Evolutionary conservation across 305 asterid genomes (phyloP), one percentile per base, ranked within the genome.

Genomic region (Fraxinus dipetala): DNA sequence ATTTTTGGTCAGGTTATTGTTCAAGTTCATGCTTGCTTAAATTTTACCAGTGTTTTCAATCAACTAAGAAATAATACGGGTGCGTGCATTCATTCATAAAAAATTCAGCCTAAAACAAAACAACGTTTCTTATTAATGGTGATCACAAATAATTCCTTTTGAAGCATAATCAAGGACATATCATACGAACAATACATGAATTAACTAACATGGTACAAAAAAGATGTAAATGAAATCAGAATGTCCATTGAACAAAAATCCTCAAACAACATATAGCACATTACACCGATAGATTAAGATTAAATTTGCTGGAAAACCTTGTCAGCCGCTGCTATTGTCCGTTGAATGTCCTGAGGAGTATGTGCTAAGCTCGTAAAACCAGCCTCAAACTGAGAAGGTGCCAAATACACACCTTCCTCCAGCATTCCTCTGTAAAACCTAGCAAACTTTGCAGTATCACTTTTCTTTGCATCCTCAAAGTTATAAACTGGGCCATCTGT

Each of bases 361-460:
- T 96, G 99, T 10, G 98, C 90, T 81, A 96, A 88, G 90, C 99
- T 87, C 1, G 97, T 94, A 82, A 96, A 96, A 36, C 99, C 99
- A 63, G 98, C 99, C 90, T 96, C 99, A 65, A 96, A 96, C 80
- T 96, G 98, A 7, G 99, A 96, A 18, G 98, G 99, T 0, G 99
- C 99, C 0, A 96, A 87, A 80, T 96, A 96, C 35, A 96, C 95
- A 1, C 99, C 99, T 89, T 94, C 98, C 87, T 95, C 98, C 81
- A 96, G 87, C 99, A 96, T 94, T 45, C 96, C 98, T 77, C 95
- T 78, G 72, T 86, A 86, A 79, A 96, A 96, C 86, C 88, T 93
- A 0, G 86, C 98, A 20, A 96, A 96, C 81, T 96, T 96, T 0
- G 90, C 88, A 8, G 97, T 85, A 59, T 96, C 98, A 35, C 98